phyloP scores from a whole-genome alignment of 176 grass and related monocot species.

The Raddia distichophylla region DNA sequence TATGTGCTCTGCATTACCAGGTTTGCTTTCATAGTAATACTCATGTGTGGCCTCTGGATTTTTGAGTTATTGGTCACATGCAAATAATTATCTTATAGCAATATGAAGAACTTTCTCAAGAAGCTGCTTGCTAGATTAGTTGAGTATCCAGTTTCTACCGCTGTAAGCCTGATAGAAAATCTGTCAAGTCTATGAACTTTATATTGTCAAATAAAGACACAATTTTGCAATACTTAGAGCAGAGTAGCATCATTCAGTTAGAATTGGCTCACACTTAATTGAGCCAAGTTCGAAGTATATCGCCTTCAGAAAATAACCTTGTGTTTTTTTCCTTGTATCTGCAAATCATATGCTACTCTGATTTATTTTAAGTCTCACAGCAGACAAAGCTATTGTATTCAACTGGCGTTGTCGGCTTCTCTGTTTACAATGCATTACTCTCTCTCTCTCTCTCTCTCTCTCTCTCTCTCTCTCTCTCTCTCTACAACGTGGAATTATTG shows the following conservation, averaged over 20 bases:
- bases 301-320: neutral
- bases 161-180: neutral
- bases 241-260: neutral
- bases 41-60: neutral
- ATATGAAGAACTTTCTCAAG: neutral
- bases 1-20: neutral
- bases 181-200: neutral
- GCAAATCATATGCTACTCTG: neutral
- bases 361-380: neutral
- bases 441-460: neutral
- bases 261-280: neutral
- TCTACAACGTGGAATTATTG: neutral
- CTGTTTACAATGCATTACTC: neutral
- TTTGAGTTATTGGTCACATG: neutral
- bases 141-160: neutral
- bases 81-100: neutral
- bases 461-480: neutral
- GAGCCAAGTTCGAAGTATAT: neutral
- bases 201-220: neutral
- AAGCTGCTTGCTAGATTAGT: slow-evolving; percentile 3
- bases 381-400: neutral
- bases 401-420: neutral
- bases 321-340: neutral
- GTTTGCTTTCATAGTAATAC: neutral
- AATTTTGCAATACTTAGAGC: neutral